A percentile compares a stretch with the other conserved stretches of the same genome.
Evolutionary conservation across 148 eudicot genomes (phyloP).

Genomic region (Rhododendron kiyosumense): DNA sequence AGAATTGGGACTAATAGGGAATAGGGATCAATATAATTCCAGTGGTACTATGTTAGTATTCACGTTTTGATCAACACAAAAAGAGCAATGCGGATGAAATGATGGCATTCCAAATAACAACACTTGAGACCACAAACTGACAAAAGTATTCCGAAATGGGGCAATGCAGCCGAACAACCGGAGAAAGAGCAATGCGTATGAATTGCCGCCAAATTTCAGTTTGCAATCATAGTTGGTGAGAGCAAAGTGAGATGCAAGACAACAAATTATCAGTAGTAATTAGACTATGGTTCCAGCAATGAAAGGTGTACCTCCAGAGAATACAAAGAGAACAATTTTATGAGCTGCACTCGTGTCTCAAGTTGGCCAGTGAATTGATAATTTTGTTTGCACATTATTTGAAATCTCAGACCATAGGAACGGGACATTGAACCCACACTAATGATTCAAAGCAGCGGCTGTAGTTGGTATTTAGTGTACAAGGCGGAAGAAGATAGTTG

Average conservation of each 20-base stretch:
- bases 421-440: not conserved
- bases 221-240: not conserved
- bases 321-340: not conserved
- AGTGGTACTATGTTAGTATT: too few species aligned
- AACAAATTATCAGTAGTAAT: not conserved
- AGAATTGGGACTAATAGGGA: not conserved
- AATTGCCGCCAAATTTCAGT: not conserved
- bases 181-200: not conserved
- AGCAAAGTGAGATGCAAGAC: not conserved
- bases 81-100: not conserved
- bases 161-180: not conserved
- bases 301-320: not conserved
- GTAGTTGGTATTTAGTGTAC: not conserved
- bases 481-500: not conserved
- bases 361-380: not conserved
- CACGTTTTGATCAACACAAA: not conserved
- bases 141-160: not conserved
- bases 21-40: not conserved
- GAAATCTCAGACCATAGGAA: not conserved
- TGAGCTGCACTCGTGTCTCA: not conserved
- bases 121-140: not conserved
- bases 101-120: not conserved
- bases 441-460: not conserved
- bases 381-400: not conserved
- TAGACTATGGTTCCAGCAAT: not conserved